Conservation (phyloP, 1,139 yeast species). For the Taphrina betulina region DNA sequence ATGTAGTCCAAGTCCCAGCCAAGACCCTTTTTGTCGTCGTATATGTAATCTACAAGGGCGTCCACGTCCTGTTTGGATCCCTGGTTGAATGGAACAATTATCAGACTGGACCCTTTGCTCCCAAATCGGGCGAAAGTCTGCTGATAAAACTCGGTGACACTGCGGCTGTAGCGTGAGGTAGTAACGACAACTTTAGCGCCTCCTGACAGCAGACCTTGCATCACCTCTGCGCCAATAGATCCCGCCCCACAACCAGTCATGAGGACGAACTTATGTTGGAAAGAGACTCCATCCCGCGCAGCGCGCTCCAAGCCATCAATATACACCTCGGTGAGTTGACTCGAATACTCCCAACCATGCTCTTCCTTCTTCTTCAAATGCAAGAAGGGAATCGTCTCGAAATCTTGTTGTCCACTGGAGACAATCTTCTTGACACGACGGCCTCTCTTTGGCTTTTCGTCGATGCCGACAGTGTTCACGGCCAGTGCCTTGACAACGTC, state of each 20-base stretch:
- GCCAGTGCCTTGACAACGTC: slow-evolving; percentile 72
- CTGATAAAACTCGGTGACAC: slow-evolving; percentile 94
- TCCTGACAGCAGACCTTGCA: slow-evolving; percentile 93
- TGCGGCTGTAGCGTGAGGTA: slow-evolving; percentile 90
- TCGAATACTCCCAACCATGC: slow-evolving; percentile 83
- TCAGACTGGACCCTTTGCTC: slow-evolving; percentile 83
- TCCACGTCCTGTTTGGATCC: slow-evolving; percentile 83
- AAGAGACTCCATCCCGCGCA: slow-evolving; percentile 87
- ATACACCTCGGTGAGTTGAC: slow-evolving; percentile 69
- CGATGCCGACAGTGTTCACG: slow-evolving; percentile 31
- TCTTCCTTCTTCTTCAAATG: slow-evolving; percentile 75
- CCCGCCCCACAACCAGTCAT: slow-evolving; percentile 99
- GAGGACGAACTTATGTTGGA: slow-evolving; percentile 82
- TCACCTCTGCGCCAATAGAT: slow-evolving; percentile 94
- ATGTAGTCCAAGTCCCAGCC: slow-evolving; percentile 98
- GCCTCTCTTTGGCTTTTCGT: slow-evolving; percentile 28
- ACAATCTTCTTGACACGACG: slow-evolving; percentile 24
- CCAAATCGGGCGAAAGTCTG: slow-evolving; percentile 88
- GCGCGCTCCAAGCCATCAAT: slow-evolving; percentile 89
- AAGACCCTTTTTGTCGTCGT: slow-evolving; percentile 85
- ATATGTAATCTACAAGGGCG: slow-evolving; percentile 78
- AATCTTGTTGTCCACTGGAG: slow-evolving; percentile 49
- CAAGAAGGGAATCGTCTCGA: slow-evolving; percentile 87
- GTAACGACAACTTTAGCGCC: slow-evolving; percentile 98
- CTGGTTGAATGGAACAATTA: slow-evolving; percentile 97